A percentile compares a stretch with the other conserved stretches of the same genome.
Conservation (phyloP, 163 green algal species). For the Chlorella variabilis region DNA sequence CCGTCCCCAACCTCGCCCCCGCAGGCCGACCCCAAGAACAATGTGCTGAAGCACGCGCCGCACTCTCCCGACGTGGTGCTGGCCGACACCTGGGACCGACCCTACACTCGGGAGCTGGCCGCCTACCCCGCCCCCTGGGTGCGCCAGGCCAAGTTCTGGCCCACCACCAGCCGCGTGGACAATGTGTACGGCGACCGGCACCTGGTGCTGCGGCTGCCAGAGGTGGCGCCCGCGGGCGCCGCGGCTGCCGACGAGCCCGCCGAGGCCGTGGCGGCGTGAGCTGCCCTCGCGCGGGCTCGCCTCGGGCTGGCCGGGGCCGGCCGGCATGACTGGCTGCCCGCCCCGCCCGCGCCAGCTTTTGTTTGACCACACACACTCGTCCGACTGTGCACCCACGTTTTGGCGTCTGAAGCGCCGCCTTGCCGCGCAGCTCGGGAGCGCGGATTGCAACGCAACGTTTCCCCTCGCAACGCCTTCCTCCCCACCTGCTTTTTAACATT, state of each 20-base stretch:
- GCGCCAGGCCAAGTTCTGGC: slow-evolving; percentile 97
- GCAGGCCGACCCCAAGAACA: slow-evolving; percentile 75
- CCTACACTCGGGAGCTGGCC: slow-evolving; percentile 90
- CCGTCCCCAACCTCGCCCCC: too few species aligned
- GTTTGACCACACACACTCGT: too few species aligned
- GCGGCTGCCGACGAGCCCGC: background rate
- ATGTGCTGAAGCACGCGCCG: slow-evolving; percentile 94
- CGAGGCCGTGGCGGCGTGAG: background rate
- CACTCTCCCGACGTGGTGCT: slow-evolving; percentile 86
- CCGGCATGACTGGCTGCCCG: too few species aligned
- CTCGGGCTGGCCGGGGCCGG: too few species aligned
- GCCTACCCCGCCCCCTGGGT: slow-evolving; percentile 96
- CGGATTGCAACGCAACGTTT: too few species aligned
- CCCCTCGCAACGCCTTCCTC: too few species aligned
- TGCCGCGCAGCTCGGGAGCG: too few species aligned
- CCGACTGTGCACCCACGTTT: too few species aligned
- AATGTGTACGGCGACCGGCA: slow-evolving; percentile 99
- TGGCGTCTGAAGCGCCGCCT: too few species aligned
- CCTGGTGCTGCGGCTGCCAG: slow-evolving; percentile 75
- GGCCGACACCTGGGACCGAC: slow-evolving; percentile 86
- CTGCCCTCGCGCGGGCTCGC: too few species aligned
- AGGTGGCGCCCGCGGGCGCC: background rate
- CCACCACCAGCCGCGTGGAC: slow-evolving; percentile 90
- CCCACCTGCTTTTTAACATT: background rate
- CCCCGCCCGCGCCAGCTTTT: too few species aligned